Evolutionary conservation across 2,329 filamentous ascomycete species (phyloP), one percentile per base, ranked within the genome.

Genomic region (Paecilomyces sp.): DNA sequence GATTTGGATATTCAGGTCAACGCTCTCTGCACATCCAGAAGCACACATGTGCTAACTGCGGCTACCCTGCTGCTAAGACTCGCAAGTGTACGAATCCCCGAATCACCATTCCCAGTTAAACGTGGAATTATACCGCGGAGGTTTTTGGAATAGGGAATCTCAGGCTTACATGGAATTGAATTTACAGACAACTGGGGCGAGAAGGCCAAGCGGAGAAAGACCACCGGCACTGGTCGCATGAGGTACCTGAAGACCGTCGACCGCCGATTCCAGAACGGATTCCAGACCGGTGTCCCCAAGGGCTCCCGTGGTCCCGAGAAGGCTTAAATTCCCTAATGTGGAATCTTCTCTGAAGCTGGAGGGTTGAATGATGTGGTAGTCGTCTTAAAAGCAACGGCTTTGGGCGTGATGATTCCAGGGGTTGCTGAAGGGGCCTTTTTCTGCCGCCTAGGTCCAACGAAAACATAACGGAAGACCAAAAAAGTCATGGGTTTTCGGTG

Each of bases 151-250:
- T 13, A 18, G 55, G 18, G 28, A 13, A 62, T 24, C 60, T 57
- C 62, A 62, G 53, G 25, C 64, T 66, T 66, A 69, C 70, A 72
- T 66, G 73, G 66, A 67, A 62, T 58, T 59, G 64, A 64, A 58
- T 59, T 56, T 64, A 78, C 77, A 97, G 93, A 88, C 89, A 97
- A 99, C 90, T 99, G 94, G 94, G 87, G 90, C 81, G 93, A 97
- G 88, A 99, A 99, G 90, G 93, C 92, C 75, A 97, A 97, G 91
- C 87, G 94, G 81, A 95, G 94, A 89, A 97, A 97, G 92, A 97
- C 93, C 77, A 93, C 90, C 79, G 94, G 94, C 75, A 93, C 91
- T 77, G 94, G 94, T 80, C 91, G 94, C 81, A 94, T 92, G 88
- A 88, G 91, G 78, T 91, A 92, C 84, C 86, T 99, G 79, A 96